Base-by-base conservation (phyloP, 768 basidiomycete species). In the Lactarius indigo region DNA sequence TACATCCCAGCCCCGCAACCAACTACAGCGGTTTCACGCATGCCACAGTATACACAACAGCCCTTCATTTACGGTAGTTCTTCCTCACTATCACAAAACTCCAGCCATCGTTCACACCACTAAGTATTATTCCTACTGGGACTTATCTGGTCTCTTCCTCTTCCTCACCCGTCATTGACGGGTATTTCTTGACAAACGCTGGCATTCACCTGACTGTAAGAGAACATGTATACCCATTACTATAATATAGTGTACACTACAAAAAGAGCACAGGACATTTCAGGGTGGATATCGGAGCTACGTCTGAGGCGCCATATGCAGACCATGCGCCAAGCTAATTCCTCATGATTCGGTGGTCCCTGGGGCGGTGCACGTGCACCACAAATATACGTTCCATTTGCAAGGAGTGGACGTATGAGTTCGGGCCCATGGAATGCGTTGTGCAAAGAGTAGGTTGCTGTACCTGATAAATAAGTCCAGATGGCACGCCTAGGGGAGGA, bases 401-500 rank as follows among this genome's bases (percentile, higher is more conserved):
- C 57, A 55, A 9, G 39, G 60, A 59, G 28, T n/a, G 50, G 57
- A 13, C 17, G 57, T 42, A 67, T 44, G 57, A 55, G 50, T 54
- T 17, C 35, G 6, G 3, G 65, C 33, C n/a, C 18, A 15, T 35
- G 30, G 5, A 17, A 44, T 57, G 8, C 47, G 31, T 26, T 18
- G 56, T 28, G 57, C 55, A 4, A 31, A 35, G 8, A 33, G 20
- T 31, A 23, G 56, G 15, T 58, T 68, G 12, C 44, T 35, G 18
- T 63, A 73, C 63, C 74, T 79, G 72, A 85, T 78, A 68, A 78
- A 83, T 0, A 75, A 74, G 72, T 82, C 85, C 26, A 72, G 72
- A 39, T 37, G 10, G 35, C 12, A 3, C 12, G 35, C 35, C 12
- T 3, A 12, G 12, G 33, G 33, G 33, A 35, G 10, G 35, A 37